phyloP scores from a whole-genome alignment of 139 green algal species.

The Ostreobium quekettii region DNA sequence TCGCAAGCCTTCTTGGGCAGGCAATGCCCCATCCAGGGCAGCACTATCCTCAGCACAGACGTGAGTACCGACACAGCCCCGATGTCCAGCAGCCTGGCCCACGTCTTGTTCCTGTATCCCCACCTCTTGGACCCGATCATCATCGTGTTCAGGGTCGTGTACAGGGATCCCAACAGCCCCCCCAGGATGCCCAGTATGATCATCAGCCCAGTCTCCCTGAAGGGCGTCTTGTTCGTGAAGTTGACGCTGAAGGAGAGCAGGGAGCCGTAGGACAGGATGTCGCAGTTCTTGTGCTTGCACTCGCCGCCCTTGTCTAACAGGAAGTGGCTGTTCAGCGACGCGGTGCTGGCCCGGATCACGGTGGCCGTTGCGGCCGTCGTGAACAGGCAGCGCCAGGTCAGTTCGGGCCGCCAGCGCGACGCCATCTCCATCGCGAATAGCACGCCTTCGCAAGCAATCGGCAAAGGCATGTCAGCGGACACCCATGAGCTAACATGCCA shows the following conservation, averaged over 20 bases:
- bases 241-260: conserved; percentile 14
- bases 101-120: neutral
- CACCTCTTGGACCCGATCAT: conserved; percentile 2
- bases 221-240: conserved; percentile 11
- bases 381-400: conserved; percentile 22
- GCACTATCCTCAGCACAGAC: conserved; percentile 3
- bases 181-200: conserved; percentile 19
- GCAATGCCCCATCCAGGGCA: conserved; percentile 10
- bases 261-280: conserved; percentile 11
- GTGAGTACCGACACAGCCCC: neutral
- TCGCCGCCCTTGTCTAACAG: no score
- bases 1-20: neutral
- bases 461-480: no score
- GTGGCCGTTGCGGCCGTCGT: conserved; percentile 12
- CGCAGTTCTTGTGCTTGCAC: neutral
- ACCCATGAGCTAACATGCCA: no score
- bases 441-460: conserved; percentile 17
- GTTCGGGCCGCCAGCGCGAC: conserved; percentile 21
- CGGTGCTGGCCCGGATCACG: conserved; percentile 9
- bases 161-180: conserved; percentile 20
- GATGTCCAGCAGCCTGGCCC: neutral
- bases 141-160: conserved; percentile 14
- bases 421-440: conserved; percentile 25
- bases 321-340: no score
- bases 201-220: conserved; percentile 9